A percentile compares a stretch with the other conserved stretches of the same genome.
Evolutionary conservation across 2,329 filamentous ascomycete genomes (phyloP).

Genomic region (Epichloe typhina): DNA sequence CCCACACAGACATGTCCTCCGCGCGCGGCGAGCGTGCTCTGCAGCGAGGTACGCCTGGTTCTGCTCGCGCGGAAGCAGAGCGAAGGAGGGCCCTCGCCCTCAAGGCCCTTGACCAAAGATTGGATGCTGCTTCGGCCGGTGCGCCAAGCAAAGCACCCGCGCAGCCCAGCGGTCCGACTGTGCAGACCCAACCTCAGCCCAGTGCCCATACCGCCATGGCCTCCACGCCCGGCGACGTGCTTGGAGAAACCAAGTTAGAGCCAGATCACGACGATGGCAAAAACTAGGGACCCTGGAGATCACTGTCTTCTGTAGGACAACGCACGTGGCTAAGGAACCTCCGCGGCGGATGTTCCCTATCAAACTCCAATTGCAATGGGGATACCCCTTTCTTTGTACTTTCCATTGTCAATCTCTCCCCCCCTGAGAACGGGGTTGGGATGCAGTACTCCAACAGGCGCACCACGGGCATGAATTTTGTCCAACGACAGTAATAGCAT

Average conservation of each 20-base stretch:
- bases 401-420: no score
- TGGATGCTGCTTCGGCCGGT: slow-evolving; percentile 65
- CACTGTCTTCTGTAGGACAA: no score
- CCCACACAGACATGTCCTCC: slow-evolving; percentile 62
- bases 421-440: no score
- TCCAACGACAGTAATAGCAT: no score
- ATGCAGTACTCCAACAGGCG: no score
- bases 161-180: slow-evolving; percentile 37
- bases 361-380: no score
- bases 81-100: slow-evolving; percentile 76
- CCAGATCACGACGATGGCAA: slow-evolving; percentile 41
- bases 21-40: slow-evolving; percentile 50
- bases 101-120: slow-evolving; percentile 79
- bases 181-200: slow-evolving; percentile 42
- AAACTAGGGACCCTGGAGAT: slow-evolving; percentile 10
- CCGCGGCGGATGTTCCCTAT: background rate
- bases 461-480: no score
- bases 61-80: slow-evolving; percentile 83
- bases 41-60: slow-evolving; percentile 45
- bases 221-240: slow-evolving; percentile 38
- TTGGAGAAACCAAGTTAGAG: slow-evolving; percentile 59
- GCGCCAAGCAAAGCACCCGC: slow-evolving; percentile 18
- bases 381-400: no score
- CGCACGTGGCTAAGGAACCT: no score
- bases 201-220: slow-evolving; percentile 46